Evolutionary conservation across 768 basidiomycete species (phyloP), one percentile per base, ranked within the genome.

Genomic region (Scleroderma bovista): DNA sequence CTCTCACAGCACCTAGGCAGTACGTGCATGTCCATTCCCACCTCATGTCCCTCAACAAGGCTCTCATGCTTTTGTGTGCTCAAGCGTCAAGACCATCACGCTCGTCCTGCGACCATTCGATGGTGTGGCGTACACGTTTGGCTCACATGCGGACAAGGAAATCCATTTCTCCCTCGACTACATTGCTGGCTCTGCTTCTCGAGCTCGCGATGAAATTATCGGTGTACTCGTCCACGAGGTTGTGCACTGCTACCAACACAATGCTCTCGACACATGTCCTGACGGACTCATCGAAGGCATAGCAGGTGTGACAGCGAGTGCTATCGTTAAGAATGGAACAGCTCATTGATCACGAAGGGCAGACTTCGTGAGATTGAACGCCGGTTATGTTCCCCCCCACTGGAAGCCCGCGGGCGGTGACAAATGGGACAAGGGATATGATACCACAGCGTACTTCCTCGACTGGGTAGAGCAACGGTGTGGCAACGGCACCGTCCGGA

Each of bases 281-380:
- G 76, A 78, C 2, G 88, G 88, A 2, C 68, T 92, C 42, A 79
- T 88, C 53, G 88, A 92, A 60, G 88, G 88, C 17, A 74, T 92
- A 23, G 88, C 88, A 63, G 87, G 87, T 84, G 51, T 38, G 71
- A 53, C 16, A 16, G 37, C 47, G 29, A 43, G 19, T 46, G 17
- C 17, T 33, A 26, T 51, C 37, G 39, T 43, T 43, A 22, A 23
- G 6, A n/a, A 41, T 26, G 22, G 13, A 24, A 6, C 33, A 40
- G 16, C 54, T 47, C 50, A 9, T 29, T 39, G 22, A 39, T 51
- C n/a, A n/a, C n/a, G 15, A n/a, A 15, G 19, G 26, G 29, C 38
- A 84, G 88, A 91, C 62, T 90, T 77, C 65, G 84, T 90, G 31
- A 80, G 88, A 48, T 67, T 86, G 29, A 73, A 74, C 36, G 76